Conservation (phyloP, 441 rosid species). For the Brassica balearica region DNA sequence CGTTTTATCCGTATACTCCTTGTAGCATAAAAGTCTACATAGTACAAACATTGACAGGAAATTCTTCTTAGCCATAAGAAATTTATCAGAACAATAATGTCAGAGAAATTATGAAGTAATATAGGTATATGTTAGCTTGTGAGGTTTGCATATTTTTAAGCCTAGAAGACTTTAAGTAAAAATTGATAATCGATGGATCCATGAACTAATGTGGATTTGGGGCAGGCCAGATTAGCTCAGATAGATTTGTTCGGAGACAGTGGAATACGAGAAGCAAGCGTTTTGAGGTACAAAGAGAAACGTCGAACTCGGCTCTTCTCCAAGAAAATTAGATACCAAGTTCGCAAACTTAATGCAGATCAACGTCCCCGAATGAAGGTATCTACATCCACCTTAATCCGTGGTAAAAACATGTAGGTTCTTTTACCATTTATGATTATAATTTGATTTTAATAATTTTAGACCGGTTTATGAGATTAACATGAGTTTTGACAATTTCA, state of each 20-base stretch:
- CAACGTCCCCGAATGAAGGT: slow-evolving; percentile 93
- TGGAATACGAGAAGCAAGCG: slow-evolving; percentile 83
- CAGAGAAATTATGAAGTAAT: neutral
- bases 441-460: neutral
- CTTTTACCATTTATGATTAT: slow-evolving; percentile 4
- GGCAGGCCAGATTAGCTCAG: slow-evolving; percentile 79
- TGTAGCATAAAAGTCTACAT: slow-evolving; percentile 29
- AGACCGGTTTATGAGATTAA: neutral
- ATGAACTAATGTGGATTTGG: slow-evolving; percentile 25
- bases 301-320: slow-evolving; percentile 82
- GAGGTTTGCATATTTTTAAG: neutral
- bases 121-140: neutral
- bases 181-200: neutral
- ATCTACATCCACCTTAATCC: slow-evolving; percentile 33
- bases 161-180: neutral
- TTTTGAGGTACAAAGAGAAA: slow-evolving; percentile 85
- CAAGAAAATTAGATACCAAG: slow-evolving; percentile 87
- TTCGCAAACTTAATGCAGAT: slow-evolving; percentile 86
- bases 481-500: neutral
- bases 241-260: slow-evolving; percentile 70
- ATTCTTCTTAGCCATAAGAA: neutral
- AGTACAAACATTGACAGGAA: neutral
- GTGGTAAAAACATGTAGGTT: slow-evolving; percentile 12
- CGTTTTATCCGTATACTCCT: slow-evolving; percentile 9
- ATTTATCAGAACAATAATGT: neutral